Percentiles rank a stretch among this genome's conserved stretches.
These are phyloP conservation scores for Suillus subalutaceus DNA, from an alignment of 768 basidiomycete genomes.

Conservation along the genomic window DNA sequence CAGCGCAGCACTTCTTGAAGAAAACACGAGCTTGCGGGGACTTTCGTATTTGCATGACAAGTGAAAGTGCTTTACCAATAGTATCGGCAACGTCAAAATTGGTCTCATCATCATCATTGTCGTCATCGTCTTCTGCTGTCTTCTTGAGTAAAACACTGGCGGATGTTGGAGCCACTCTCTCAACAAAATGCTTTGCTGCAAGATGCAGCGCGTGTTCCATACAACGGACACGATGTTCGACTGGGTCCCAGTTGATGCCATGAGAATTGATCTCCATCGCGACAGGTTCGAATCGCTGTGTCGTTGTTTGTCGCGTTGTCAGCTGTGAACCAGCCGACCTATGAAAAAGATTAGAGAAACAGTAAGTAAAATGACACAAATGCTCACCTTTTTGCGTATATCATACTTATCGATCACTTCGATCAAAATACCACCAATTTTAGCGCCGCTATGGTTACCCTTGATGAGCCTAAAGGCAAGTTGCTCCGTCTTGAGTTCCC, in stretches of 20 bases:
- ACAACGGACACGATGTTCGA: constrained; percentile 23
- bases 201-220: constrained; percentile 39
- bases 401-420: too few species aligned
- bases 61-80: constrained; percentile 8
- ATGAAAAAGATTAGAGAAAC: too few species aligned
- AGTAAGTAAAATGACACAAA: too few species aligned
- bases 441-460: too few species aligned
- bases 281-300: constrained; percentile 24
- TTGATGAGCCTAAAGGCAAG: too few species aligned
- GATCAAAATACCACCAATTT: too few species aligned
- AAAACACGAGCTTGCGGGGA: constrained; percentile 32
- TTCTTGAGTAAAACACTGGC: constrained; percentile 11
- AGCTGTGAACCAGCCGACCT: too few species aligned
- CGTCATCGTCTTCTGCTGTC: constrained; percentile 5
- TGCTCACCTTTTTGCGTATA: too few species aligned
- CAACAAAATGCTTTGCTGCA: constrained; percentile 30
- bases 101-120: background rate
- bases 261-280: constrained; percentile 16
- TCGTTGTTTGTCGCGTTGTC: background rate
- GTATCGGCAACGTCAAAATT: constrained; percentile 16
- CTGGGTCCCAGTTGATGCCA: constrained; percentile 23
- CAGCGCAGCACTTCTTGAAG: constrained; percentile 20
- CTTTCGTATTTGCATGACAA: constrained; percentile 23
- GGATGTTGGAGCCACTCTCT: constrained; percentile 22
- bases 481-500: too few species aligned